These are phyloP conservation scores for Cercospora sp. DNA, from an alignment of 2,329 filamentous ascomycete genomes.

Conservation along the genomic window DNA sequence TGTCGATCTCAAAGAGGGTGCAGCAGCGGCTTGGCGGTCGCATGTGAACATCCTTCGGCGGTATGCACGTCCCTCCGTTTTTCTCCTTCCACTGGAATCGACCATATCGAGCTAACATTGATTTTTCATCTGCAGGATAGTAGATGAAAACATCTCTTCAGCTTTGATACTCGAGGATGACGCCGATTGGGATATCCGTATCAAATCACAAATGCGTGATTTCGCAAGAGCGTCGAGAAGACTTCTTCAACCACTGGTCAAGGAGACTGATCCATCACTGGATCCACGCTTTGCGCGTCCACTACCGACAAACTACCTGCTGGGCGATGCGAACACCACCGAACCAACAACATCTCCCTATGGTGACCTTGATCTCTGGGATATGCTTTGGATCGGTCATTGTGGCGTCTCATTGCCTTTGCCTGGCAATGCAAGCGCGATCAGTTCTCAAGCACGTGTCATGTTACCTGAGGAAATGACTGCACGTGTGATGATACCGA, in stretches of 20 bases:
- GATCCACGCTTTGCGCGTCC: neutral
- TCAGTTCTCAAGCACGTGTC: neutral
- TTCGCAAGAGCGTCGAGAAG: neutral
- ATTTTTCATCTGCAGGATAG: too few relatives aligned
- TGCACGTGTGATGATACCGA: neutral
- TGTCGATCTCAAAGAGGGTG: neutral
- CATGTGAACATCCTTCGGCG: neutral
- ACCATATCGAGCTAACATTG: too few relatives aligned
- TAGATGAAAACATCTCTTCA: neutral
- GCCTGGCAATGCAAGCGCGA: neutral
- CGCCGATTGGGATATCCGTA: neutral
- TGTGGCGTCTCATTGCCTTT: neutral
- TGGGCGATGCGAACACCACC: neutral
- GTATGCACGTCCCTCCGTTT: too few relatives aligned
- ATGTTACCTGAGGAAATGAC: neutral
- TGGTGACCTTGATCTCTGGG: neutral
- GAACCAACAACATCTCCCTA: neutral
- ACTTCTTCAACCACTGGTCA: neutral
- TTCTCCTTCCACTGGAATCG: too few relatives aligned
- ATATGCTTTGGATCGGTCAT: neutral
- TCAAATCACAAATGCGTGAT: neutral
- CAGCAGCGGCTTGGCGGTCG: neutral
- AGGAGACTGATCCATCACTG: neutral
- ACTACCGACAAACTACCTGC: neutral
- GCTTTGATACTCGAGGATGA: neutral